phyloP scores from a whole-genome alignment of 1,284 basidiomycete species.

The Austropuccinia psidii region DNA sequence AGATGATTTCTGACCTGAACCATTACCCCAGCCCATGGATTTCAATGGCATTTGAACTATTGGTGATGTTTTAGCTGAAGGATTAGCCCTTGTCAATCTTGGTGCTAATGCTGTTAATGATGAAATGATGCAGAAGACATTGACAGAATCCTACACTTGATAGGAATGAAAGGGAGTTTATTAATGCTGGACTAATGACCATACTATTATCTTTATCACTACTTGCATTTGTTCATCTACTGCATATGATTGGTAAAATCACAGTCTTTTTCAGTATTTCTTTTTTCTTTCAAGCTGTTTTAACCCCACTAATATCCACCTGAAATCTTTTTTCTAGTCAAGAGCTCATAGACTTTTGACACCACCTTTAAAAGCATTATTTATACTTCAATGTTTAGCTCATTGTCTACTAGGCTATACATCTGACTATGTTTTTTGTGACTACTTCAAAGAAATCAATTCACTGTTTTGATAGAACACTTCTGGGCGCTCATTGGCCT shows the following conservation, averaged over 20 bases:
- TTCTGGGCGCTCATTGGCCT: no score
- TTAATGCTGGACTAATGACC: slow-evolving; percentile 35
- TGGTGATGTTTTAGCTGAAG: no score
- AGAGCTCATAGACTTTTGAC: slow-evolving; percentile 28
- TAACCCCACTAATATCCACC: no score
- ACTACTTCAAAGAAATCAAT: no score
- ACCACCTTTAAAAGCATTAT: slow-evolving; percentile 27
- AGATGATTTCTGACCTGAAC: background rate
- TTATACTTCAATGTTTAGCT: slow-evolving; percentile 26
- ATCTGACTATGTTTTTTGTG: slow-evolving; percentile 19
- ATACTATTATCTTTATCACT: slow-evolving; percentile 30
- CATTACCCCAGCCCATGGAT: background rate
- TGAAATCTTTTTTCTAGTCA: background rate
- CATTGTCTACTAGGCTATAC: slow-evolving; percentile 22
- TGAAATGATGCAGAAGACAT: slow-evolving; percentile 35
- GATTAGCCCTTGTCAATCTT: no score
- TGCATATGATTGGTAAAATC: slow-evolving; percentile 35
- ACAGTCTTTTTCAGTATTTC: slow-evolving; percentile 30
- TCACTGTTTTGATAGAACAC: no score
- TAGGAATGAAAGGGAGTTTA: slow-evolving; percentile 35
- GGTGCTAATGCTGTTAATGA: no score
- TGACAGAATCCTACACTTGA: slow-evolving; percentile 34
- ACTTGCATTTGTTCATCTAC: slow-evolving; percentile 36
- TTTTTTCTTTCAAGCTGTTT: no score
- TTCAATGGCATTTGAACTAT: background rate